Conservation (phyloP, 768 basidiomycete genomes). For the Agaricus subrufescens region DNA sequence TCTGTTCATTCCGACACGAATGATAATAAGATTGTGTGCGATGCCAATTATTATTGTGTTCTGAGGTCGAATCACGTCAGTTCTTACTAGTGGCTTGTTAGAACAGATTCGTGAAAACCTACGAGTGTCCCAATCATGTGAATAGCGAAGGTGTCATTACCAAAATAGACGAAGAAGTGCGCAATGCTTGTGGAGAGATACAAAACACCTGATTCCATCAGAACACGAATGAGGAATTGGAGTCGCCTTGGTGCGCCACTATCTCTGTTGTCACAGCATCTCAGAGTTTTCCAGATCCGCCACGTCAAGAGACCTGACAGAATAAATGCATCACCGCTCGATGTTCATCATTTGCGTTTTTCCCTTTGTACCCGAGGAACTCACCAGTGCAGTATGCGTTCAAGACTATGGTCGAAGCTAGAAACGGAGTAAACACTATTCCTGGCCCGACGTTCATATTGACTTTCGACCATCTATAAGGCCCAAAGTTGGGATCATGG, state of each 20-base stretch:
- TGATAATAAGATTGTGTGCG: slow-evolving; percentile 3
- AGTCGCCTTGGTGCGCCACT: background rate
- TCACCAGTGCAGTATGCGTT: slow-evolving; percentile 11
- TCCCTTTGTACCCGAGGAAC: too few species aligned
- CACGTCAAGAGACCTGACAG: background rate
- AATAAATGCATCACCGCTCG: too few species aligned
- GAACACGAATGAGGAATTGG: background rate
- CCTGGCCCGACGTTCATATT: slow-evolving; percentile 9
- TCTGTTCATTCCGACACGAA: background rate
- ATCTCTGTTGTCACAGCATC: background rate
- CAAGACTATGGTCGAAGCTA: slow-evolving; percentile 3
- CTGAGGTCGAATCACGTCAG: background rate
- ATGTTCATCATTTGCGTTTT: background rate
- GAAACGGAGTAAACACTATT: background rate
- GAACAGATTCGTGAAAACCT: background rate
- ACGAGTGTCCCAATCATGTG: background rate
- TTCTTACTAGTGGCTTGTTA: too few species aligned
- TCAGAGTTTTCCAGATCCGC: background rate
- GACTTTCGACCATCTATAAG: background rate
- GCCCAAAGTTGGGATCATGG: slow-evolving; percentile 2
- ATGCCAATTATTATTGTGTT: background rate
- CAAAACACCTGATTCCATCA: slow-evolving; percentile 6
- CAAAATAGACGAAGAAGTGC: background rate
- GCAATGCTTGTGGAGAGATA: slow-evolving; percentile 2
- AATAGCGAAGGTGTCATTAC: background rate